Evolutionary conservation across 495 filamentous ascomycete genomes (phyloP), one percentile per base, ranked within the genome.

Genomic region (Aspergillus kassunensis): DNA sequence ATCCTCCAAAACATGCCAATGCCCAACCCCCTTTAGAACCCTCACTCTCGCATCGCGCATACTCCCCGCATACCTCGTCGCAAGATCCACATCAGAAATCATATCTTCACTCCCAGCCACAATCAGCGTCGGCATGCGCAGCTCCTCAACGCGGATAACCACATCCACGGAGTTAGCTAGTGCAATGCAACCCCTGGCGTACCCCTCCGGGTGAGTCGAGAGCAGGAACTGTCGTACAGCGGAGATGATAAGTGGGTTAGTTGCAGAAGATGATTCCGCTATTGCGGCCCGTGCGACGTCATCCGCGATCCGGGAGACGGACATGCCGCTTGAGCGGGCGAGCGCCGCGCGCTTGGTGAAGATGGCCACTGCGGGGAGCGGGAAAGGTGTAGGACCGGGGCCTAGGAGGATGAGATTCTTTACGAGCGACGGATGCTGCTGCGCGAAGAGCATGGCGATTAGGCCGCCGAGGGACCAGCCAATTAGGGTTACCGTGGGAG

Each of bases 131-230:
- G 62, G 58, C 10, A 60, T 55, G 1, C 44, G 43, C 9, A 73
- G 27, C 21, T 58, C 44, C 16, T 51, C 33, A n/a, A 37, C 34
- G 2, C 3, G 13, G 13, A 72, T 40, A 31, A 62, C 58, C 24
- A 73, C 24, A 37, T 21, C 19, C 48, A 27, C 62, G 49, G 71
- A 65, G 6, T 67, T 55, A 23, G 76, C 75, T 29, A 80, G 64
- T 11, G 78, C 77, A 11, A 68, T 62, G 46, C 77, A 81, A 0
- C 67, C 76, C 54, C 81, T 82, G 0, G 77, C 77, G 56, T 80
- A 82, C 9, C 74, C 76, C 52, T 82, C 78, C 2, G 77, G 69
- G 50, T 76, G 69, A 48, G 76, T 74, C 0, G 66, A 55, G 0
- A 76, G 58, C 13, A 80, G 57, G 30, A 68, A 76, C 39, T 65